Evolutionary conservation across 1,284 basidiomycete species (phyloP).

Genomic region (Melampsora larici-populina): DNA sequence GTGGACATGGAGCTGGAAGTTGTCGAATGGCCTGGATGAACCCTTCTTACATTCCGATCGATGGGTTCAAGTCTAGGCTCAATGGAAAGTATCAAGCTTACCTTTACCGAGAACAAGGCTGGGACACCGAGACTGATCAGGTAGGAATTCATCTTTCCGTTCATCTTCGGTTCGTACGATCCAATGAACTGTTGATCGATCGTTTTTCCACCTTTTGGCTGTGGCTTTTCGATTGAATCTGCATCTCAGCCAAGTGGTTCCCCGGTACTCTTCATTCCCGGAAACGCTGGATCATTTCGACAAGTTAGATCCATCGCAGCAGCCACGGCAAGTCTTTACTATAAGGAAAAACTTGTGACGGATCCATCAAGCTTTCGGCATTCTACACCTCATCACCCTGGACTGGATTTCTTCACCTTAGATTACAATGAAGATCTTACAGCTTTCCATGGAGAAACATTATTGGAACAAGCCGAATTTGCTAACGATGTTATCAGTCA

Average conservation of each 20-base stretch:
- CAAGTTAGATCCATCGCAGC: constrained; percentile 94
- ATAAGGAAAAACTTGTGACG: constrained; percentile 52
- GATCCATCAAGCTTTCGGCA: background rate
- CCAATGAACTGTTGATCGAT: background rate
- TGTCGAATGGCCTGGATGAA: constrained; percentile 99
- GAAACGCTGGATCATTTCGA: constrained; percentile 90
- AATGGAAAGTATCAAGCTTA: constrained; percentile 74
- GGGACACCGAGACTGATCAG: constrained; percentile 63
- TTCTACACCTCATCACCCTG: constrained; percentile 54
- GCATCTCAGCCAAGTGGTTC: constrained; percentile 59
- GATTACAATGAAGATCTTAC: constrained; percentile 98
- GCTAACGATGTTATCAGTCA: constrained; percentile 69
- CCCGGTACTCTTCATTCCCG: constrained; percentile 93
- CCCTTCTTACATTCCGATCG: constrained; percentile 72
- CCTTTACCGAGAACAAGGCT: constrained; percentile 85
- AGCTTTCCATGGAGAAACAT: constrained; percentile 85
- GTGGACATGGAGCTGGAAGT: constrained; percentile 46
- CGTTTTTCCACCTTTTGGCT: background rate
- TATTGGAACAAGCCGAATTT: constrained; percentile 77
- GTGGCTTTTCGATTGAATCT: constrained; percentile 1
- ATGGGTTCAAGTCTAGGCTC: constrained; percentile 55
- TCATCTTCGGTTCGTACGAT: background rate
- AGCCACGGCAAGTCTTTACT: constrained; percentile 77
- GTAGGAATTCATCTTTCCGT: constrained; percentile 56
- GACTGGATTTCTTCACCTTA: constrained; percentile 80